Percentiles rank a stretch among this genome's conserved stretches.
Conservation (phyloP, 768 basidiomycete species). For the Phanerodontia chrysosporium region DNA sequence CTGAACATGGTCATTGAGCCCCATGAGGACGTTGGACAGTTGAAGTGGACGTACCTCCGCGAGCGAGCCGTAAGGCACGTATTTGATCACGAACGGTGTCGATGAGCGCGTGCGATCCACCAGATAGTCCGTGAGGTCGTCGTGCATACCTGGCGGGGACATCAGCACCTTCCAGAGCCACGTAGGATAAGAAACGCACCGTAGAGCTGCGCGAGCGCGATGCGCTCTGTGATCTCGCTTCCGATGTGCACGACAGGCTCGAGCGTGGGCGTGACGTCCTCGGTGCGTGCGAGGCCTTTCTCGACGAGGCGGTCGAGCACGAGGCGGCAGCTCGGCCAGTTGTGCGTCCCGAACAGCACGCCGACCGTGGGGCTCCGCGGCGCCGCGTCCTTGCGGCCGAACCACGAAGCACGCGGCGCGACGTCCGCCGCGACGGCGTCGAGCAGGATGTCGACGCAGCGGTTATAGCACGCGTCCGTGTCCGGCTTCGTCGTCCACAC, state of each 20-base stretch:
- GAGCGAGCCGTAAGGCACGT: constrained; percentile 73
- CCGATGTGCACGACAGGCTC: constrained; percentile 36
- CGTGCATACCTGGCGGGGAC: constrained; percentile 70
- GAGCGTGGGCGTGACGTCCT: constrained; percentile 19
- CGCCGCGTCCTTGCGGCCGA: background rate
- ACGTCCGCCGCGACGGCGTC: constrained; percentile 52
- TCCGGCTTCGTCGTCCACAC: constrained; percentile 67
- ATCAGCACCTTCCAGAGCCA: background rate
- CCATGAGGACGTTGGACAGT: background rate
- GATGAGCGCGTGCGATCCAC: constrained; percentile 46
- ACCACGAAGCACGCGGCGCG: background rate
- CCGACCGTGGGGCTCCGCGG: constrained; percentile 28
- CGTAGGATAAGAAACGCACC: constrained; percentile 40
- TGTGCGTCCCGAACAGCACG: constrained; percentile 86
- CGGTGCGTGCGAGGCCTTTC: constrained; percentile 47
- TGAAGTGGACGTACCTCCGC: constrained; percentile 42
- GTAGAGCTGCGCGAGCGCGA: constrained; percentile 79
- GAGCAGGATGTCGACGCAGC: constrained; percentile 55
- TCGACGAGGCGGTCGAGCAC: constrained; percentile 58
- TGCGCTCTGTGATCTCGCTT: constrained; percentile 55
- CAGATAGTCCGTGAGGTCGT: constrained; percentile 71
- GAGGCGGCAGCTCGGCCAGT: constrained; percentile 60
- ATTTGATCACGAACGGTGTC: constrained; percentile 80
- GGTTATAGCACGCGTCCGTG: constrained; percentile 73
- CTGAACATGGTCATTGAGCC: constrained; percentile 28